Conservation (phyloP, 129 eudicot genomes). For the Rutidosis leptorrhynchoides region DNA sequence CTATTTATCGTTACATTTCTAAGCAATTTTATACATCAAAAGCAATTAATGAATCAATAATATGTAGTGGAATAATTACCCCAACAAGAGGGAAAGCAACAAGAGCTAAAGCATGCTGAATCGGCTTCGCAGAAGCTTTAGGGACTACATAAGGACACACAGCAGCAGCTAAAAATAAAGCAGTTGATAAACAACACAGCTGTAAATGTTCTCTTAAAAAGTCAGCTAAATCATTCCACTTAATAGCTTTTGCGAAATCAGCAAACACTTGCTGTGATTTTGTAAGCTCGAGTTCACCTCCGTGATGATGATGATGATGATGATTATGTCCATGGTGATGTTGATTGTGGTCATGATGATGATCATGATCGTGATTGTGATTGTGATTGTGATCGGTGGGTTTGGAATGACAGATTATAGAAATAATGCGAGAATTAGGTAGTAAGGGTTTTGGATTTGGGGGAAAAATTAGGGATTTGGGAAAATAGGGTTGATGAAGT, state of each 20-base stretch:
- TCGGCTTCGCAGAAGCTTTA: constrained; percentile 43
- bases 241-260: constrained; percentile 52
- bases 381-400: constrained; percentile 27
- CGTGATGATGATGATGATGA: constrained; percentile 21
- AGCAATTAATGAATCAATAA: not conserved
- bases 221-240: constrained; percentile 68
- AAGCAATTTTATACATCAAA: not conserved
- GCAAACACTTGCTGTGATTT: constrained; percentile 52
- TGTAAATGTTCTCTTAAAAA: constrained; percentile 75
- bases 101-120: constrained; percentile 54
- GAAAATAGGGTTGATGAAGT: constrained; percentile 23
- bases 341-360: constrained; percentile 12
- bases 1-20: too few species aligned
- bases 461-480: constrained; percentile 32
- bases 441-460: constrained; percentile 27
- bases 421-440: constrained; percentile 29
- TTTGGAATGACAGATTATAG: constrained; percentile 27
- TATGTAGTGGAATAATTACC: constrained; percentile 32
- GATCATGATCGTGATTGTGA: constrained; percentile 4
- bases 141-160: constrained; percentile 70
- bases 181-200: constrained; percentile 77
- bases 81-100: constrained; percentile 92
- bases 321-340: constrained; percentile 24
- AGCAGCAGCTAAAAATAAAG: constrained; percentile 64
- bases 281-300: constrained; percentile 38